Base-by-base conservation (phyloP, 1,284 basidiomycete genomes). In the Caloboletus firmus region DNA sequence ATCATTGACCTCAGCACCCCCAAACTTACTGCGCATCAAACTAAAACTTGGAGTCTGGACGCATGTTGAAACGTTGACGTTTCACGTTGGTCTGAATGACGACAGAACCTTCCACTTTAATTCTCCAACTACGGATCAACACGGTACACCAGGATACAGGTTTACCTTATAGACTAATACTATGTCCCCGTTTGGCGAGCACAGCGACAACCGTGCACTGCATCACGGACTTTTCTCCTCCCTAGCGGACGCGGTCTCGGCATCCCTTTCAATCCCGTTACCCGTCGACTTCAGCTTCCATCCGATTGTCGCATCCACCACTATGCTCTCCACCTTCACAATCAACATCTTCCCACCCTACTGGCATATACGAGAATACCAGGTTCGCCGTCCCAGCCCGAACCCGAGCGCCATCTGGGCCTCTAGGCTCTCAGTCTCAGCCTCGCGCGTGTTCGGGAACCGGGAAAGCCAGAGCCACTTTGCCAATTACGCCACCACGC, bases 51-150 rank as follows among this genome's bases (percentile, higher is more conserved):
- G 22, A 28, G 17, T 40, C 52, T 22, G n/a, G 26, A 18, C 3
- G 15, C 34, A 12, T 10, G 34, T 32, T 57, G 54, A 57, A 60
- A 57, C 54, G 15, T 39, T 24, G 34, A 32, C 9, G 24, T 55
- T 52, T 45, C 51, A 52, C 18, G n/a, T 53, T 30, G 11, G 3
- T 37, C 18, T 49, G 12, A 30, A 46, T 10, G 17, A 24, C 11
- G 18, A 30, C 12, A 22, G 15, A 10, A 18, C 15, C 26, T 13
- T 17, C 26, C 18, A 24, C 18, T 32, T 44, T 49, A n/a, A 31
- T 32, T 6, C 45, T 13, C 30, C 26, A 12, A 8, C 13, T 4
- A 12, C 49, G 48, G 49, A 37, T 52, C 48, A 52, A 30, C 24
- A 36, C 54, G 32, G 45, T 32, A 18, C 31, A 30, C 28, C 24